These are phyloP conservation scores for Pleomassaria siparia DNA, from an alignment of 2,329 filamentous ascomycete species.

Conservation along the genomic window DNA sequence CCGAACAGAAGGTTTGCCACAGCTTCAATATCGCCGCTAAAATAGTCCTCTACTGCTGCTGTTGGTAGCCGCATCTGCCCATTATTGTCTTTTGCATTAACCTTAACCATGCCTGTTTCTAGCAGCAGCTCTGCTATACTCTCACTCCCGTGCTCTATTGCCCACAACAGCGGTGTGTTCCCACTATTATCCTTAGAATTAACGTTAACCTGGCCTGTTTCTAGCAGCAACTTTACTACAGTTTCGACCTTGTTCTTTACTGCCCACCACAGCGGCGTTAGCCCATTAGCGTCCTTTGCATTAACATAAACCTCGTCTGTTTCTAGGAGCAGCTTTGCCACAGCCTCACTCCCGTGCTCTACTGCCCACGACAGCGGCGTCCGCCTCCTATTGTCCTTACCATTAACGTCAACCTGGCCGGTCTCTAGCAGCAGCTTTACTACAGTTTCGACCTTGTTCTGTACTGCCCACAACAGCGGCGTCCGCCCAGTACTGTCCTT, in stretches of 20 bases:
- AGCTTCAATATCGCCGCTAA: conserved; percentile 3
- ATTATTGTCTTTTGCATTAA: neutral
- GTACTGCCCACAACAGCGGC: conserved; percentile 9
- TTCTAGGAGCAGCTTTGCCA: conserved; percentile 7
- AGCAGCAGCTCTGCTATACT: neutral
- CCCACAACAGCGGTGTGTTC: conserved; percentile 2
- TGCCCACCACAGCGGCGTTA: conserved; percentile 4
- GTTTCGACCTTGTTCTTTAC: neutral
- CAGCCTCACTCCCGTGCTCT: neutral
- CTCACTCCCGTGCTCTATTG: neutral
- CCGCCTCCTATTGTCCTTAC: conserved; percentile 1
- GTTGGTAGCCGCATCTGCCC: neutral
- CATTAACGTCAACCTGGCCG: conserved; percentile 5
- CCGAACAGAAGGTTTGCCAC: conserved; percentile 8
- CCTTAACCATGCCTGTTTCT: neutral
- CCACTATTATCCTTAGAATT: neutral
- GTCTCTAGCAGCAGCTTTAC: conserved; percentile 8
- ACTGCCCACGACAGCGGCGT: conserved; percentile 5
- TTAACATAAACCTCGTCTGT: conserved; percentile 7
- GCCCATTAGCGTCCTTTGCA: conserved; percentile 2
- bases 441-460: conserved; percentile 6
- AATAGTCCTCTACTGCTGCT: no score
- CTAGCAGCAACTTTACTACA: neutral
- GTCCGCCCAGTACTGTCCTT: conserved; percentile 4
- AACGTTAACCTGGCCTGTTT: neutral